These are phyloP conservation scores for Sicyos edulis DNA, from an alignment of 306 rosid genomes.

Conservation along the genomic window DNA sequence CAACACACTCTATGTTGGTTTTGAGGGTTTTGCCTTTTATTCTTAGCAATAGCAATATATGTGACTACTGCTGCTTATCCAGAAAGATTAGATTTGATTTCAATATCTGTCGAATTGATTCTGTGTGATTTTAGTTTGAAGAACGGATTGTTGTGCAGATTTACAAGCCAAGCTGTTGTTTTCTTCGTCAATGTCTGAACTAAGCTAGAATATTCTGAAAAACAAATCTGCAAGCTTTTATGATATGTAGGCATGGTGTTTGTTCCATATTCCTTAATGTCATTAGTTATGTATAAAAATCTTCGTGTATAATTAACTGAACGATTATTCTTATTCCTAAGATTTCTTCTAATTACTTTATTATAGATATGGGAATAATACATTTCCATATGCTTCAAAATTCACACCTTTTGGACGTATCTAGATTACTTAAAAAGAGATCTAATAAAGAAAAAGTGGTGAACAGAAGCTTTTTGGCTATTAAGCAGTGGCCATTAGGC, in stretches of 20 bases:
- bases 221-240: neutral
- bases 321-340: slow-evolving; percentile 13
- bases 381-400: slow-evolving; percentile 14
- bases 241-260: neutral
- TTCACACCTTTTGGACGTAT: slow-evolving; percentile 1
- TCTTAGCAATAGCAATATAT: neutral
- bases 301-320: slow-evolving; percentile 8
- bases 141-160: neutral
- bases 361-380: slow-evolving; percentile 9
- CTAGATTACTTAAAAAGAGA: slow-evolving; percentile 4
- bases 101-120: neutral
- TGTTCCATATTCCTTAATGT: neutral
- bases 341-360: slow-evolving; percentile 2
- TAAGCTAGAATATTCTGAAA: slow-evolving; percentile 16
- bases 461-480: slow-evolving; percentile 14
- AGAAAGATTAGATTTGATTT: slow-evolving; percentile 12
- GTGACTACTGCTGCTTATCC: neutral
- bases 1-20: no score
- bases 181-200: neutral
- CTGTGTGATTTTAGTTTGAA: neutral
- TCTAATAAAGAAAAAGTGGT: slow-evolving; percentile 17
- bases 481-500: slow-evolving; percentile 19
- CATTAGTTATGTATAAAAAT: slow-evolving; percentile 6
- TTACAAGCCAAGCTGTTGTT: slow-evolving; percentile 5
- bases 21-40: no score